Conservation (phyloP, 2,329 filamentous ascomycete genomes). For the Neonectria magnoliae region DNA sequence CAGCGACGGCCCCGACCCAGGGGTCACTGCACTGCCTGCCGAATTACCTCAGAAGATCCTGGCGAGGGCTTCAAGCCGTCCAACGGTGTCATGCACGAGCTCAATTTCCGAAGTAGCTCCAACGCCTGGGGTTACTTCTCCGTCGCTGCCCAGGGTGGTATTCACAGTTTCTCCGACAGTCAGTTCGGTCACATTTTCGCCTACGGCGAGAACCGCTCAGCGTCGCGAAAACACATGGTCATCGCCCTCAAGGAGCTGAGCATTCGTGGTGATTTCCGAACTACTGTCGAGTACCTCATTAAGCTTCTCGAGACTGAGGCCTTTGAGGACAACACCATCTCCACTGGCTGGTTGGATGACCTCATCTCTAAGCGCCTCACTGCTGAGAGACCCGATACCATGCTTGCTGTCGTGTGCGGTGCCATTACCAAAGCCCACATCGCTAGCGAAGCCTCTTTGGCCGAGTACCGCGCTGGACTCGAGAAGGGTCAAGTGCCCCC, state of each 20-base stretch:
- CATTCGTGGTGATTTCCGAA: slow-evolving; percentile 99
- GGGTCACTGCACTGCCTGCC: slow-evolving; percentile 96
- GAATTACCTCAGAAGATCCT: slow-evolving; percentile 98
- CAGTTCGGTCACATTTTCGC: slow-evolving; percentile 99
- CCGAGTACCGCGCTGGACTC: slow-evolving; percentile 86
- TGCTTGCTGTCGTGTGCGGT: slow-evolving; percentile 94
- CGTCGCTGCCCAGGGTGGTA: slow-evolving; percentile 93
- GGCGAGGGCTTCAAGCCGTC: slow-evolving; percentile 99
- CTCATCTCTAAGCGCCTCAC: slow-evolving; percentile 98
- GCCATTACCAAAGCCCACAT: slow-evolving; percentile 95
- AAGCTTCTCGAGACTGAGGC: slow-evolving; percentile 98
- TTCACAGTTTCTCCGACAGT: slow-evolving; percentile 98
- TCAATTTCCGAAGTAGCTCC: slow-evolving; percentile 98
- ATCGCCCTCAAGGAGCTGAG: slow-evolving; percentile 98
- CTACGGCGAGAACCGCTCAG: slow-evolving; percentile 95
- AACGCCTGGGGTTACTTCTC: slow-evolving; percentile 99
- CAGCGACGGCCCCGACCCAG: slow-evolving; percentile 93
- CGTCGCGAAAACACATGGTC: slow-evolving; percentile 99
- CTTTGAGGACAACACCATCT: slow-evolving; percentile 99
- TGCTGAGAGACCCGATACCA: slow-evolving; percentile 92
- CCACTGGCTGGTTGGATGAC: slow-evolving; percentile 98
- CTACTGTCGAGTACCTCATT: slow-evolving; percentile 98
- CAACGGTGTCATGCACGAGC: slow-evolving; percentile 97
- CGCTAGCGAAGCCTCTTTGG: slow-evolving; percentile 88
- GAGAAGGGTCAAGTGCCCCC: slow-evolving; percentile 98